Evolutionary conservation across 495 filamentous ascomycete species (phyloP).

Genomic region (Margaritispora aquatica): DNA sequence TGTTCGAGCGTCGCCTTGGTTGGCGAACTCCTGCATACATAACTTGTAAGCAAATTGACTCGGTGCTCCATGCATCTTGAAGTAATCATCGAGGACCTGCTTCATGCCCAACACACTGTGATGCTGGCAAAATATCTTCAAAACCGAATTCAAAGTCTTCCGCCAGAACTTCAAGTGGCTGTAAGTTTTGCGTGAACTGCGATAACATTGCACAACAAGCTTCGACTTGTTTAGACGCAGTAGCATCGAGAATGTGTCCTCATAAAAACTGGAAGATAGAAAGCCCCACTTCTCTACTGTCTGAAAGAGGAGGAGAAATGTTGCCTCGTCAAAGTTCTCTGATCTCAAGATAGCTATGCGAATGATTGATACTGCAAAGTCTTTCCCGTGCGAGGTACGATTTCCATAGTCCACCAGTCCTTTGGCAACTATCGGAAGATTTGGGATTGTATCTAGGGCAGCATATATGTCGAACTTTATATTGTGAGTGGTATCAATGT

Average conservation of each 20-base stretch:
- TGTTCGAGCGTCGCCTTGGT: constrained; percentile 42
- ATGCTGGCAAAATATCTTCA: constrained; percentile 34
- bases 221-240: not conserved
- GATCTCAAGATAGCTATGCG: not conserved
- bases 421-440: not conserved
- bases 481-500: not conserved
- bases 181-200: constrained; percentile 17
- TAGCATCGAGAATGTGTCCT: constrained; percentile 3
- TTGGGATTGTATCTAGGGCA: not conserved
- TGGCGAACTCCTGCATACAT: constrained; percentile 45
- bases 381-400: too few relatives aligned
- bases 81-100: constrained; percentile 49
- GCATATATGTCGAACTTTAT: not conserved
- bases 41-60: constrained; percentile 38
- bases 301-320: constrained; percentile 5
- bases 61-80: constrained; percentile 31
- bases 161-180: constrained; percentile 23
- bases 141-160: constrained; percentile 29
- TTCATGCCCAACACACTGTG: constrained; percentile 39
- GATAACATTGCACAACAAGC: constrained; percentile 19
- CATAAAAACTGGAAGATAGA: constrained; percentile 2
- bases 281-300: constrained; percentile 7
- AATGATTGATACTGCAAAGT: constrained; percentile 3
- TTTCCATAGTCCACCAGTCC: constrained; percentile 5
- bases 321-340: not conserved